Evolutionary conservation across 306 rosid genomes (phyloP).

Genomic region (Vicia sativa): DNA sequence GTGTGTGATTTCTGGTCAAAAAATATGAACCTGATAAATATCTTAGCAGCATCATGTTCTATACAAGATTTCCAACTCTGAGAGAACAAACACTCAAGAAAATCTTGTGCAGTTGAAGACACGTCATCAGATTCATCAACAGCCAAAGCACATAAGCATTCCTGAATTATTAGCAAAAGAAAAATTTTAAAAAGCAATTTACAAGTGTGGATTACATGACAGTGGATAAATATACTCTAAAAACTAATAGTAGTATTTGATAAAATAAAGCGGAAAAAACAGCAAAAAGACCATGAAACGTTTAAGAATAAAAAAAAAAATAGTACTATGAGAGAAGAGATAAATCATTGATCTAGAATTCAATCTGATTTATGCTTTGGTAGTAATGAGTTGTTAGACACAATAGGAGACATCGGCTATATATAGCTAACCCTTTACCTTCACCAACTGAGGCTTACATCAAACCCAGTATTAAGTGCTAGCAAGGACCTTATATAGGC

Average conservation of each 20-base stretch:
- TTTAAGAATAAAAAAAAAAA: not conserved
- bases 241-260: slow-evolving; percentile 14
- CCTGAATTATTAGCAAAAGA: slow-evolving; percentile 60
- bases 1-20: slow-evolving; percentile 19
- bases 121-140: slow-evolving; percentile 79
- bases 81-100: slow-evolving; percentile 60
- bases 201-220: slow-evolving; percentile 33
- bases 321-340: not conserved
- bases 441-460: slow-evolving; percentile 1
- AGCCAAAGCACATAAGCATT: slow-evolving; percentile 77
- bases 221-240: slow-evolving; percentile 27
- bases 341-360: not conserved
- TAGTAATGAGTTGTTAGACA: slow-evolving; percentile 13
- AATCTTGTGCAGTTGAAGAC: slow-evolving; percentile 72
- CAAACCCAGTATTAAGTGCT: slow-evolving; percentile 17
- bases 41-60: slow-evolving; percentile 60
- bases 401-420: slow-evolving; percentile 11
- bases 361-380: not conserved
- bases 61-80: slow-evolving; percentile 48
- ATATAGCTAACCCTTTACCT: not conserved
- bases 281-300: slow-evolving; percentile 13
- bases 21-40: slow-evolving; percentile 69
- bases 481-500: slow-evolving; percentile 24
- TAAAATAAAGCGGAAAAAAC: slow-evolving; percentile 12
- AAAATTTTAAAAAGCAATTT: slow-evolving; percentile 9